Conservation (phyloP, 345 rosid species). For the Cardamine occulta region DNA sequence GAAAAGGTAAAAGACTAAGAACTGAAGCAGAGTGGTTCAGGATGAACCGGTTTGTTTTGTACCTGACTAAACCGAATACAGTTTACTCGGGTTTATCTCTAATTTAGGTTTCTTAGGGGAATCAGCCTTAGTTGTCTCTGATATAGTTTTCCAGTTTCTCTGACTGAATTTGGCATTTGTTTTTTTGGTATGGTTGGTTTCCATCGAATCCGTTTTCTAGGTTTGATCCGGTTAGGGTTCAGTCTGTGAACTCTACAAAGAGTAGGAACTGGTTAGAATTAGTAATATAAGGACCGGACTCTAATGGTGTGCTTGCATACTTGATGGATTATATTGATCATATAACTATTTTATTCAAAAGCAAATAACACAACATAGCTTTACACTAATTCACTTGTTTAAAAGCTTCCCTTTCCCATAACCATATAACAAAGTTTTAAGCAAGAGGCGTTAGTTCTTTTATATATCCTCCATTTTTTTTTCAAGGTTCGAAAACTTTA, state of each 20-base stretch:
- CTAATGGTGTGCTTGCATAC: not conserved
- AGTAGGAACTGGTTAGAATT: not conserved
- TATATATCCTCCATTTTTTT: not conserved
- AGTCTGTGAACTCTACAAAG: constrained; percentile 20
- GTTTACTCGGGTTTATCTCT: constrained; percentile 26
- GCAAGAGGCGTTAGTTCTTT: not conserved
- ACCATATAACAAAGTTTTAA: not conserved
- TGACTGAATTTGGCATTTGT: not conserved
- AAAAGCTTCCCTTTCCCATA: not conserved
- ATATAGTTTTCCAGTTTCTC: not conserved
- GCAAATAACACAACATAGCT: not conserved
- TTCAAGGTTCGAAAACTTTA: not conserved
- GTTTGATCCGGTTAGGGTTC: constrained; percentile 4
- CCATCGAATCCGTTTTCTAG: constrained; percentile 3
- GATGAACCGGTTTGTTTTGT: constrained; percentile 14
- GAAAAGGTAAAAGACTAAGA: constrained; percentile 11
- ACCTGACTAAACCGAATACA: not conserved
- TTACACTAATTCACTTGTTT: not conserved
- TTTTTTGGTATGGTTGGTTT: not conserved
- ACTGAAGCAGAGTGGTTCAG: constrained; percentile 25
- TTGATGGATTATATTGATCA: not conserved
- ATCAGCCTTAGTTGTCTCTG: constrained; percentile 1
- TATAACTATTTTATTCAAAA: not conserved
- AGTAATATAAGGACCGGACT: not conserved
- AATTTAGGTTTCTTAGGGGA: not conserved